These are phyloP conservation scores for Colletotrichum lindemuthianum DNA, from an alignment of 2,329 filamentous ascomycete species.

Conservation along the genomic window DNA sequence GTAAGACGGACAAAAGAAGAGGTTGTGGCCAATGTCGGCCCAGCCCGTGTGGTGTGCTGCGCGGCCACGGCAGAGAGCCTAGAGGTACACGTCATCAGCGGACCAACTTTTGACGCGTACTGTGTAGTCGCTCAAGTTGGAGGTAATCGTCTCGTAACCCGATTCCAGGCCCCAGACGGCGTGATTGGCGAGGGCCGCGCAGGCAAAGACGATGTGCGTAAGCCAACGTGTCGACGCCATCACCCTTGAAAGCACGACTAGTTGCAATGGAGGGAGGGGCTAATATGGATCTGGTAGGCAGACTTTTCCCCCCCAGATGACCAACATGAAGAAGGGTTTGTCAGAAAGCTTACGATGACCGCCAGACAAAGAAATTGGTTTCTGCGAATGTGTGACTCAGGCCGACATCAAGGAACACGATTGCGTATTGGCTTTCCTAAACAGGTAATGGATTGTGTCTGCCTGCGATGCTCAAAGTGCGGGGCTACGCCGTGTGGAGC, in stretches of 20 bases:
- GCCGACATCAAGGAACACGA: background rate
- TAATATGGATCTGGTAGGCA: too few species aligned
- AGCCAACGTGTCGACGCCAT: conserved; percentile 12
- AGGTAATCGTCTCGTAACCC: conserved; percentile 14
- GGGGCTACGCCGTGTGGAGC: conserved; percentile 2
- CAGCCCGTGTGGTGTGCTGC: conserved; percentile 13
- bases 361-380: too few species aligned
- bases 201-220: conserved; percentile 2
- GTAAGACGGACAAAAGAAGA: conserved; percentile 43
- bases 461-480: background rate
- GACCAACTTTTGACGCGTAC: conserved; percentile 22
- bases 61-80: conserved; percentile 13
- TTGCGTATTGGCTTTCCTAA: conserved; percentile 19
- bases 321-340: background rate
- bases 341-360: too few species aligned
- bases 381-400: too few species aligned
- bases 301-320: background rate
- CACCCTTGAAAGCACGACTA: background rate
- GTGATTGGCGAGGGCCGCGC: conserved; percentile 14
- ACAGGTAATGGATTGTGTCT: conserved; percentile 3
- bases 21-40: conserved; percentile 15
- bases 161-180: background rate
- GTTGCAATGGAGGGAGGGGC: too few species aligned
- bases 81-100: conserved; percentile 13
- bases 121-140: conserved; percentile 2